These are phyloP conservation scores for Cetradonia linearis DNA, from an alignment of 495 filamentous ascomycete genomes.

Conservation along the genomic window DNA sequence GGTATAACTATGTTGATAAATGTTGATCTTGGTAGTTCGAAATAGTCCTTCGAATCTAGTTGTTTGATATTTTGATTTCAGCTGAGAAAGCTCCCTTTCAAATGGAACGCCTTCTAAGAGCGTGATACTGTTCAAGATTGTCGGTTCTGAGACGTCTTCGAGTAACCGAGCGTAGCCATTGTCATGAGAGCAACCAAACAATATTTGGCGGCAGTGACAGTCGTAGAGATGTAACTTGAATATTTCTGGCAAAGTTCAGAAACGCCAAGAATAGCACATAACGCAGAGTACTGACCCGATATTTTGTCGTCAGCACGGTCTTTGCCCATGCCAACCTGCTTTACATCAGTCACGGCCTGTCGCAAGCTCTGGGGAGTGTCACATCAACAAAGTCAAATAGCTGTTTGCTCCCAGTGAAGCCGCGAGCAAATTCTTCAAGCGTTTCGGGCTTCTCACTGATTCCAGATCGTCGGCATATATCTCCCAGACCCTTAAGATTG, in stretches of 20 bases:
- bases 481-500: slow-evolving; percentile 54
- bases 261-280: neutral
- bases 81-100: slow-evolving; percentile 48
- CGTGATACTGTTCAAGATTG: slow-evolving; percentile 50
- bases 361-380: neutral
- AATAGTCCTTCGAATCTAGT: slow-evolving; percentile 57
- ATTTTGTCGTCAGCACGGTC: slow-evolving; percentile 66
- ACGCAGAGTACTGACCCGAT: slow-evolving; percentile 43
- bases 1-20: slow-evolving; percentile 20
- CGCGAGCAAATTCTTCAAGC: slow-evolving; percentile 60
- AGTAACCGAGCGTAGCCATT: slow-evolving; percentile 60
- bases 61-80: slow-evolving; percentile 46
- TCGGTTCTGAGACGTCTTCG: slow-evolving; percentile 48
- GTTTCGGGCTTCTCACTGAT: slow-evolving; percentile 40
- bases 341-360: neutral
- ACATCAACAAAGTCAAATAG: slow-evolving; percentile 64
- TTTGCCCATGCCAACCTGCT: slow-evolving; percentile 48
- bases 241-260: slow-evolving; percentile 43
- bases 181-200: slow-evolving; percentile 71
- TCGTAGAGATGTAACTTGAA: slow-evolving; percentile 58
- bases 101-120: slow-evolving; percentile 67
- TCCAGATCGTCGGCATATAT: slow-evolving; percentile 48
- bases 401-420: slow-evolving; percentile 62
- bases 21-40: slow-evolving; percentile 48
- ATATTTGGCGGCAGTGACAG: slow-evolving; percentile 69